A percentile compares a stretch with the other conserved stretches of the same genome.
These are phyloP conservation scores for Fusarium devonianum DNA, from an alignment of 2,329 filamentous ascomycete genomes.

Conservation along the genomic window DNA sequence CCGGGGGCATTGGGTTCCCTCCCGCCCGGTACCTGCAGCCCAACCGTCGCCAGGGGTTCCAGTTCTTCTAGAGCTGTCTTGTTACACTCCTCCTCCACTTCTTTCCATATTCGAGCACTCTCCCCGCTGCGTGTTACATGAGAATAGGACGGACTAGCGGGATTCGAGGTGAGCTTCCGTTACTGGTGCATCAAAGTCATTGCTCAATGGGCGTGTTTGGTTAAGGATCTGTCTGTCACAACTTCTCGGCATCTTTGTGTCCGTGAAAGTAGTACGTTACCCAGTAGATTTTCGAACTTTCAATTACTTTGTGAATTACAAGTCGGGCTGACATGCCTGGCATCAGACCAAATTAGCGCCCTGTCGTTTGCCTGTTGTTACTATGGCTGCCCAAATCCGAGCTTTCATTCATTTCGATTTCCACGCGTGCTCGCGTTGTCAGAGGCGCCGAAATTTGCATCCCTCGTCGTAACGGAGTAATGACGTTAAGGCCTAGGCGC, in stretches of 20 bases:
- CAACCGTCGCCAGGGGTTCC: conserved; percentile 29
- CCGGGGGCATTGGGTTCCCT: conserved; percentile 33
- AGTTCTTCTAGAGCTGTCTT: conserved; percentile 11
- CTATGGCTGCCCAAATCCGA: conserved; percentile 1
- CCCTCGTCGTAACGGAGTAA: no score
- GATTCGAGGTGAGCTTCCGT: conserved; percentile 15
- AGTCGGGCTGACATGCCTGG: conserved; percentile 3
- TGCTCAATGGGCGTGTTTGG: conserved; percentile 13
- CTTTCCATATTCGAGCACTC: conserved; percentile 7
- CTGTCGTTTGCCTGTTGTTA: conserved; percentile 12
- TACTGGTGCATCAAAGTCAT: conserved; percentile 10
- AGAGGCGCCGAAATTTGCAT: no score
- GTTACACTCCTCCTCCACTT: conserved; percentile 24
- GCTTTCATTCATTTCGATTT: conserved; percentile 11
- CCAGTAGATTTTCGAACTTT: conserved; percentile 6
- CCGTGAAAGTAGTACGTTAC: conserved; percentile 8
- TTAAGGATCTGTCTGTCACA: conserved; percentile 13
- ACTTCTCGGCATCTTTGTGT: conserved; percentile 5
- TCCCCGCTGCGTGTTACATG: conserved; percentile 13
- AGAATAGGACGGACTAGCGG: conserved; percentile 10
- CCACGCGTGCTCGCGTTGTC: no score
- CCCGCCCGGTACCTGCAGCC: conserved; percentile 37
- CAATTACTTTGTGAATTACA: conserved; percentile 7
- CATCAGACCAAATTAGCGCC: conserved; percentile 5
- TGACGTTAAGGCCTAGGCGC: conserved; percentile 55